A percentile compares a stretch with the other conserved stretches of the same genome.
phyloP scores from a whole-genome alignment of 2,329 filamentous ascomycete genomes.

The Apiospora marii region DNA sequence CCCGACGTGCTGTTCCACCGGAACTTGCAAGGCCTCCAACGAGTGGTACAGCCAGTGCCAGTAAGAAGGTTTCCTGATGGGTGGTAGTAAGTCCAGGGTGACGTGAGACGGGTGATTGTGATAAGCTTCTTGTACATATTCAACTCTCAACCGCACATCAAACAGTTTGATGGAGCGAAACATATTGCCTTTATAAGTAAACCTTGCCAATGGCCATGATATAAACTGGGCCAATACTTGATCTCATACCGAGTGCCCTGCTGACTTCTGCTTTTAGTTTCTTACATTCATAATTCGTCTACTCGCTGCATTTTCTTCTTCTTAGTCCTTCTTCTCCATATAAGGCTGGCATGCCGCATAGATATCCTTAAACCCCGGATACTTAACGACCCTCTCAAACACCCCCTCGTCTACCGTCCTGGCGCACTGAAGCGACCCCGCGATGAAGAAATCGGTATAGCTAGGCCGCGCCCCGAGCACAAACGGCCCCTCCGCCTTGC shows the following conservation, averaged over 20 bases:
- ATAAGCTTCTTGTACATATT: not conserved
- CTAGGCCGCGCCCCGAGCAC: conserved; percentile 46
- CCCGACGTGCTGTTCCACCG: conserved; percentile 16
- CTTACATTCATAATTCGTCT: not conserved
- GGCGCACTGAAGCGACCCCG: conserved; percentile 40
- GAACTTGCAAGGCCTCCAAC: conserved; percentile 25
- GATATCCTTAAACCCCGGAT: conserved; percentile 35
- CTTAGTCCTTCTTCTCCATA: conserved; percentile 30
- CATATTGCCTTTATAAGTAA: not conserved
- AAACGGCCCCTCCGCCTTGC: conserved; percentile 48
- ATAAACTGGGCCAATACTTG: not conserved
- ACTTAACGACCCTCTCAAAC: conserved; percentile 35
- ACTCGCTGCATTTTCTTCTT: not conserved
- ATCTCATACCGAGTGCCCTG: not conserved
- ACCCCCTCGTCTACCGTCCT: conserved; percentile 20
- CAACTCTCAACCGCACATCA: not conserved
- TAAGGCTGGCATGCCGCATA: conserved; percentile 34
- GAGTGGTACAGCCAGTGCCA: conserved; percentile 23
- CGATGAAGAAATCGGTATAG: conserved; percentile 47
- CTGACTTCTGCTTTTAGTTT: not conserved
- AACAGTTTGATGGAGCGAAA: not conserved
- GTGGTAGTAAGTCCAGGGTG: not conserved
- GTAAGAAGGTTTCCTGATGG: not conserved
- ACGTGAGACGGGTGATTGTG: not conserved
- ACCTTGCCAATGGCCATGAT: not conserved